Evolutionary conservation across 805 yeast species (phyloP), one percentile per base, ranked within the genome.

Genomic region (Starmerella etchellsii): DNA sequence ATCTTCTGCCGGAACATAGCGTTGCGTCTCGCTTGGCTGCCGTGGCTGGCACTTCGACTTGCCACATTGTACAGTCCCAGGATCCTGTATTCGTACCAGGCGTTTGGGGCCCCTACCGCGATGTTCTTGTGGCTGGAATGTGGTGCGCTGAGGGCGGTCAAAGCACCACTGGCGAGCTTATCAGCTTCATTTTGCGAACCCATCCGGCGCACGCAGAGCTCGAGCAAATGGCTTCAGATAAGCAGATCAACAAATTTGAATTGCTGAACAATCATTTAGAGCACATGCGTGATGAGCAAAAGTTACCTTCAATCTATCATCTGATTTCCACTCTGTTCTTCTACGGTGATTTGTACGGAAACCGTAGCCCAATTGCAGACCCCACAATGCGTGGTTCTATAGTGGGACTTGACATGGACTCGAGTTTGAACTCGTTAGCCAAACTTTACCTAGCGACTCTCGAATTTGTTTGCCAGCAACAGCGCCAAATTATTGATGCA

Each of bases 141-240:
- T 91, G 97, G 97, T 69, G 87, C 49, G 95, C 97, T 13, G 98
- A 91, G 63, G 98, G 98, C 57, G 98, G 98, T n/a, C 98, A 91
- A 61, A 79, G 93, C 14, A 81, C 95, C 58, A 91, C 98, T 2
- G 98, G 98, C 52, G 95, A 93, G 24, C 70, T 91, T 30, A 69
- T 91, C 48, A 88, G 91, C 2, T 94, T 83, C 60, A 88, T 88
- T 14, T 62, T 91, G 46, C 69, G 82, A 11, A 78, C 82, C 9
- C 97, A 91, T 57, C 95, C 96, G 0, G 94, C 97, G 0, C 76
- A 76, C 51, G 65, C 74, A 2, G 84, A 82, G 55, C 69, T 88
- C 40, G 71, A 74, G 13, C 71, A 69, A 44, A 62, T 73, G 27
- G 76, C 95, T 0, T 81, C 74, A 49, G 73, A 76, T 18, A 35